These are phyloP conservation scores for Blastobotrys peoriensis DNA, from an alignment of 805 yeast species.

Conservation along the genomic window DNA sequence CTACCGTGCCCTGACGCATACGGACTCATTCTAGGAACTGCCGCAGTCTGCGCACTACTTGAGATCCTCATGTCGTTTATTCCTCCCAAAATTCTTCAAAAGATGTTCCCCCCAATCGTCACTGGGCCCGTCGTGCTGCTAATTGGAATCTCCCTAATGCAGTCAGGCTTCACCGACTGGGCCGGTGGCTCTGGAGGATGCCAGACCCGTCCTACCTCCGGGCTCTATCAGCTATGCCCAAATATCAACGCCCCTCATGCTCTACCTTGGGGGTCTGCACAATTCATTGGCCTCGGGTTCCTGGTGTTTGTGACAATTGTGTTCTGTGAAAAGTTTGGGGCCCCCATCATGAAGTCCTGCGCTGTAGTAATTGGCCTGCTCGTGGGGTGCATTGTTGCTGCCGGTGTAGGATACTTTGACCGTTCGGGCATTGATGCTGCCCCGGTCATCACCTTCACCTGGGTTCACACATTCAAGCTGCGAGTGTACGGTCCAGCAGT, in stretches of 20 bases:
- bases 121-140: conserved; percentile 90
- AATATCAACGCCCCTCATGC: conserved; percentile 45
- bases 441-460: conserved; percentile 75
- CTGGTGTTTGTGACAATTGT: conserved; percentile 69
- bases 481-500: conserved; percentile 79
- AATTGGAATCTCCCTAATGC: conserved; percentile 67
- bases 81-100: conserved; percentile 67
- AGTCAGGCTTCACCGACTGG: conserved; percentile 77
- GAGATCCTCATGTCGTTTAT: conserved; percentile 69
- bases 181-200: conserved; percentile 69
- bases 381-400: conserved; percentile 88
- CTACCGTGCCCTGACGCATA: conserved; percentile 87
- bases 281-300: conserved; percentile 83
- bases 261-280: conserved; percentile 78
- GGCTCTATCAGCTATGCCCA: conserved; percentile 46
- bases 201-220: conserved; percentile 29
- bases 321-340: conserved; percentile 77
- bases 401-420: conserved; percentile 79
- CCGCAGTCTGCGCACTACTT: conserved; percentile 67
- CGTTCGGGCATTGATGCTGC: conserved; percentile 54
- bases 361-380: conserved; percentile 82
- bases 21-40: conserved; percentile 79
- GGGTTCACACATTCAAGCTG: conserved; percentile 81
- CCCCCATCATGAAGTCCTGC: conserved; percentile 92
- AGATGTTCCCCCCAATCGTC: conserved; percentile 79